Conservation (phyloP, 2,329 filamentous ascomycete genomes). For the Alternaria viburni region DNA sequence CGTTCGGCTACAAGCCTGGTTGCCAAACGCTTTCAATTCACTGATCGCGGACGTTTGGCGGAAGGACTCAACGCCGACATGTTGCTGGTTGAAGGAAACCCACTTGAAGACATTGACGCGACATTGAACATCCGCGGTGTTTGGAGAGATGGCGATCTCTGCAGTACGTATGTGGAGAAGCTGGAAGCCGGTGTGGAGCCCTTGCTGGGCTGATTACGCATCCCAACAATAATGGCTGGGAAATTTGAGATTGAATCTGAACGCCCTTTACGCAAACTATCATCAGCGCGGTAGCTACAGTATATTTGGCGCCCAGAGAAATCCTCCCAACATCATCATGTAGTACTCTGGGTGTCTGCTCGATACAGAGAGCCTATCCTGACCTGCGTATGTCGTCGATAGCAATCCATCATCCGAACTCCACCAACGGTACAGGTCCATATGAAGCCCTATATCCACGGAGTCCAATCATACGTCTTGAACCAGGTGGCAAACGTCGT, state of each 20-base stretch:
- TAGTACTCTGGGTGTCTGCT: too few species aligned
- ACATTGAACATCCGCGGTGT: constrained; percentile 53
- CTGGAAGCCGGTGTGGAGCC: constrained; percentile 7
- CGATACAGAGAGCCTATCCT: too few species aligned
- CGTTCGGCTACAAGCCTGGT: constrained; percentile 50
- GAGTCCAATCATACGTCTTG: too few species aligned
- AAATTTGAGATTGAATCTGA: not conserved
- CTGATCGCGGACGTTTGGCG: constrained; percentile 50
- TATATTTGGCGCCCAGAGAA: too few species aligned
- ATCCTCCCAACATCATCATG: too few species aligned
- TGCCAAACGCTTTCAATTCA: constrained; percentile 50
- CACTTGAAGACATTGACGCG: constrained; percentile 49
- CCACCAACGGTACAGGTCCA: too few species aligned
- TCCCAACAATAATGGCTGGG: not conserved
- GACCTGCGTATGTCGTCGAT: too few species aligned
- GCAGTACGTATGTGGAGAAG: constrained; percentile 30
- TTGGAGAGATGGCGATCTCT: constrained; percentile 50
- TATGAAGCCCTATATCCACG: too few species aligned
- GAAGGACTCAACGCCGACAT: constrained; percentile 52
- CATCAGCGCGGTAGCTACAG: too few species aligned
- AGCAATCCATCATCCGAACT: too few species aligned
- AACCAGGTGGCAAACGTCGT: too few species aligned
- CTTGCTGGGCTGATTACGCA: not conserved
- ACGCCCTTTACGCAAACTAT: too few species aligned
- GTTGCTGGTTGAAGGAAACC: constrained; percentile 54